These are phyloP conservation scores for Aspergillus ruber DNA, from an alignment of 2,329 filamentous ascomycete species.

Conservation along the genomic window DNA sequence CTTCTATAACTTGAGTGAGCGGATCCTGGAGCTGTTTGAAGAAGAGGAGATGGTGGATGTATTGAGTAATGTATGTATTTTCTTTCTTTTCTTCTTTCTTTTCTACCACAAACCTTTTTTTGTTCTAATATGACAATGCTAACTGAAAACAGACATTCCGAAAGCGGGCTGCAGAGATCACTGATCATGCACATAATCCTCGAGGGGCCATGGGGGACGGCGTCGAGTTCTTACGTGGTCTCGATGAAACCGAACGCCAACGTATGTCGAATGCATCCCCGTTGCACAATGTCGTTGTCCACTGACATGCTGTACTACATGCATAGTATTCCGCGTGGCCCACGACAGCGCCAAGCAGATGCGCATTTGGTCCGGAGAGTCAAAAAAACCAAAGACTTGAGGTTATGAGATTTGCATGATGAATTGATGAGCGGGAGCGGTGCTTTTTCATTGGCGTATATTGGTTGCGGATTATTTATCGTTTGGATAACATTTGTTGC, in stretches of 20 bases:
- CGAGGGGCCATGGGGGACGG: constrained; percentile 60
- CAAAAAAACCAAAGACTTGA: constrained; percentile 37
- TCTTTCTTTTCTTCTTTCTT: background rate
- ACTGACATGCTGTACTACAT: constrained; percentile 10
- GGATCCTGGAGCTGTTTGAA: constrained; percentile 85
- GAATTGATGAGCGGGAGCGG: background rate
- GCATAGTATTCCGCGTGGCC: constrained; percentile 60
- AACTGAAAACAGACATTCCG: constrained; percentile 62
- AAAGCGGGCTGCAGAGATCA: constrained; percentile 70
- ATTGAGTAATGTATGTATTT: constrained; percentile 45
- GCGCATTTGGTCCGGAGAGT: constrained; percentile 64
- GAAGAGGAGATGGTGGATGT: constrained; percentile 75
- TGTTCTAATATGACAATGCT: background rate
- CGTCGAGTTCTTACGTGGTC: constrained; percentile 74
- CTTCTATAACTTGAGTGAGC: constrained; percentile 78
- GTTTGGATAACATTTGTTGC: too few species aligned
- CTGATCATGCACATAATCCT: constrained; percentile 81
- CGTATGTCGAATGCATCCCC: constrained; percentile 31
- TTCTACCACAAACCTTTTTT: too few species aligned
- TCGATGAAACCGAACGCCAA: constrained; percentile 84
- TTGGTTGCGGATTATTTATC: background rate
- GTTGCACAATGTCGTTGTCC: background rate
- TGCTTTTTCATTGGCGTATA: background rate
- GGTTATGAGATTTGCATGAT: constrained; percentile 12
- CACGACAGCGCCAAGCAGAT: constrained; percentile 67